Evolutionary conservation across 176 grass and related monocot species (phyloP).

Genomic region (Juncus inflexus): DNA sequence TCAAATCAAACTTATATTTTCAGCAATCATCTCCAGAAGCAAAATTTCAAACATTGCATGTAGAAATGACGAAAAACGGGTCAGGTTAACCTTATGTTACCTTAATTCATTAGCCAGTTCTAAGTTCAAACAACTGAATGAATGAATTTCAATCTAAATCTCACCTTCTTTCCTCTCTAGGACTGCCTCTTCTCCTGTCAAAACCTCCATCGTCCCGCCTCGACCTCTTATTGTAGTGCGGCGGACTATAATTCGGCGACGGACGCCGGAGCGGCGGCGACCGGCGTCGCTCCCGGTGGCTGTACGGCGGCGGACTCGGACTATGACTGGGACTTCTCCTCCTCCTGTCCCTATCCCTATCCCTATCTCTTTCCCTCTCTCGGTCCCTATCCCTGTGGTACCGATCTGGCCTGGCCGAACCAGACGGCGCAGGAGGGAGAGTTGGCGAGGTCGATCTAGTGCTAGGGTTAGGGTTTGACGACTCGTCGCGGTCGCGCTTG

Average conservation of each 20-base stretch:
- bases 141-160: slow-evolving; percentile 31
- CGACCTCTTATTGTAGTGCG: slow-evolving; percentile 57
- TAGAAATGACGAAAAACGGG: background rate
- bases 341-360: slow-evolving; percentile 34
- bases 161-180: slow-evolving; percentile 57
- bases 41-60: background rate
- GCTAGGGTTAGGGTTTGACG: slow-evolving; percentile 19
- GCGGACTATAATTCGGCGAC: slow-evolving; percentile 40
- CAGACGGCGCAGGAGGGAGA: slow-evolving; percentile 36
- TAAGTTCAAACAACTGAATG: background rate
- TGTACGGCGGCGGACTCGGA: slow-evolving; percentile 53
- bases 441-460: slow-evolving; percentile 39
- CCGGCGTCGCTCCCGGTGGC: slow-evolving; percentile 53
- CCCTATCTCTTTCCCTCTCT: slow-evolving; percentile 33
- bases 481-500: slow-evolving; percentile 52
- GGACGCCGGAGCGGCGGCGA: slow-evolving; percentile 62
- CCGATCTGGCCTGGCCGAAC: slow-evolving; percentile 52
- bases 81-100: no score
- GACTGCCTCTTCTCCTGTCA: slow-evolving; percentile 68
- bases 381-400: slow-evolving; percentile 46
- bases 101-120: slow-evolving; percentile 5
- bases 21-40: background rate
- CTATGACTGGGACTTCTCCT: slow-evolving; percentile 30
- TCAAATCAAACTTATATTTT: background rate
- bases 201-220: slow-evolving; percentile 57